Conservation (phyloP, 768 basidiomycete genomes). For the Russula abietina region DNA sequence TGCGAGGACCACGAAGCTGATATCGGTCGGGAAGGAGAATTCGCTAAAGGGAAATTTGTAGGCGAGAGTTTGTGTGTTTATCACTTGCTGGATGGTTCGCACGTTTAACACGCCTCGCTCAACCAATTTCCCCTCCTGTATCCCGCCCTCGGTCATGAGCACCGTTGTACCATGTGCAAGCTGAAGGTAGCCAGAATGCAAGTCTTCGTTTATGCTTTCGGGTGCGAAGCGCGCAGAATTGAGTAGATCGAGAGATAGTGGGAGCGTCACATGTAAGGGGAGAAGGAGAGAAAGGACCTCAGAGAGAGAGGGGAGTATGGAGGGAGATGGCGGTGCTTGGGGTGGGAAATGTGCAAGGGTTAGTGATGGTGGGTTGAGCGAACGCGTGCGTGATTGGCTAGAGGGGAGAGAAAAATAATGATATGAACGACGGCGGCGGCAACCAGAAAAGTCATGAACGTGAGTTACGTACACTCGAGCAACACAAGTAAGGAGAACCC, state of each 20-base stretch:
- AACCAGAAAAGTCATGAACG: background rate
- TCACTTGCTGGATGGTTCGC: slow-evolving; percentile 54
- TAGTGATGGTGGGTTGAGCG: slow-evolving; percentile 61
- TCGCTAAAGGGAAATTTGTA: slow-evolving; percentile 73
- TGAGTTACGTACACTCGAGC: slow-evolving; percentile 52
- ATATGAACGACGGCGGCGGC: background rate
- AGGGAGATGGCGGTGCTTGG: slow-evolving; percentile 25
- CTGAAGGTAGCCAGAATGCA: slow-evolving; percentile 71
- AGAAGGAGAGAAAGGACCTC: slow-evolving; percentile 53
- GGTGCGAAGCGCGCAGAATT: slow-evolving; percentile 57
- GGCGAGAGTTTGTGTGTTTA: slow-evolving; percentile 58
- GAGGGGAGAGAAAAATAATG: slow-evolving; percentile 3
- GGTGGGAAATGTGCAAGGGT: slow-evolving; percentile 59
- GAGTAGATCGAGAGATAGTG: slow-evolving; percentile 55
- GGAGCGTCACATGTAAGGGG: slow-evolving; percentile 48
- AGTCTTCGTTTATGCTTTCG: slow-evolving; percentile 62
- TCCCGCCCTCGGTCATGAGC: slow-evolving; percentile 57
- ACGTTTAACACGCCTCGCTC: slow-evolving; percentile 63
- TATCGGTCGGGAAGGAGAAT: slow-evolving; percentile 68
- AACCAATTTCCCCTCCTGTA: slow-evolving; percentile 61
- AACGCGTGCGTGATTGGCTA: slow-evolving; percentile 62
- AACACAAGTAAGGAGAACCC: slow-evolving; percentile 57
- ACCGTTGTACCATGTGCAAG: slow-evolving; percentile 55
- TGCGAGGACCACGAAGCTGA: slow-evolving; percentile 56
- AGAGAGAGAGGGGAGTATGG: slow-evolving; percentile 41